phyloP scores from a whole-genome alignment of 2,329 filamentous ascomycete species.

The Neurospora sp. region DNA sequence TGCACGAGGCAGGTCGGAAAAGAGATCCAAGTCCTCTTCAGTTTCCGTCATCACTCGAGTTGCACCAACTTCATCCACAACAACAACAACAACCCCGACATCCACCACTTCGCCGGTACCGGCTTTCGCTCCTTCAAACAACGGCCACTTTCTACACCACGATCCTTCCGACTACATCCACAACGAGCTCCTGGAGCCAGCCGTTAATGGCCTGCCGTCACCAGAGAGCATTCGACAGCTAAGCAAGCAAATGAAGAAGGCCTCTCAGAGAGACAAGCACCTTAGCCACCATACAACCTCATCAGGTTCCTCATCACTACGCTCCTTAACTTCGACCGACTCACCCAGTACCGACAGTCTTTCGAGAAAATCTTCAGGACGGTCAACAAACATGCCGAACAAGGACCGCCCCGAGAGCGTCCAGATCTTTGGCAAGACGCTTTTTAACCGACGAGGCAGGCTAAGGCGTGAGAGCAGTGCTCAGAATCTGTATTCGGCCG shows the following conservation, averaged over 20 bases:
- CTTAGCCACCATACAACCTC: slow-evolving; percentile 39
- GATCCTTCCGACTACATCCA: slow-evolving; percentile 15
- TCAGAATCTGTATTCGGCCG: slow-evolving; percentile 36
- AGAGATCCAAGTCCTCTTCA: slow-evolving; percentile 12
- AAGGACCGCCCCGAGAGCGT: slow-evolving; percentile 49
- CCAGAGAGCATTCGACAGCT: slow-evolving; percentile 48
- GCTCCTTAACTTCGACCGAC: slow-evolving; percentile 34
- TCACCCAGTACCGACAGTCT: slow-evolving; percentile 27
- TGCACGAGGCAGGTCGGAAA: slow-evolving; percentile 11
- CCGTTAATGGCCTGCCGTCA: slow-evolving; percentile 51
- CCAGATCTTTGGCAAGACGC: slow-evolving; percentile 47
- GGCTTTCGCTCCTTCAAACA: slow-evolving; percentile 8
- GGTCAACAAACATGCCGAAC: slow-evolving; percentile 41
- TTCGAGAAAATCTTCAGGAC: slow-evolving; percentile 45
- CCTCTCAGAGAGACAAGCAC: slow-evolving; percentile 37
- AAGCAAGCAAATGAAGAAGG: slow-evolving; percentile 47
- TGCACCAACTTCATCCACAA: neutral
- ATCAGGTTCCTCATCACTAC: slow-evolving; percentile 45
- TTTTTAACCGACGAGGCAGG: slow-evolving; percentile 46
- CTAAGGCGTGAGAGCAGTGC: slow-evolving; percentile 42
- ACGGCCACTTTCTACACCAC: slow-evolving; percentile 5
- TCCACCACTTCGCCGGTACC: slow-evolving; percentile 6
- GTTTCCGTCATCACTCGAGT: neutral
- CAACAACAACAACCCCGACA: slow-evolving; percentile 3
- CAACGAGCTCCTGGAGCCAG: slow-evolving; percentile 42